Percentiles rank a stretch among this genome's conserved stretches.
Evolutionary conservation across 169 alveolate species (phyloP).

Genomic region (Plasmodium chabaudi): DNA sequence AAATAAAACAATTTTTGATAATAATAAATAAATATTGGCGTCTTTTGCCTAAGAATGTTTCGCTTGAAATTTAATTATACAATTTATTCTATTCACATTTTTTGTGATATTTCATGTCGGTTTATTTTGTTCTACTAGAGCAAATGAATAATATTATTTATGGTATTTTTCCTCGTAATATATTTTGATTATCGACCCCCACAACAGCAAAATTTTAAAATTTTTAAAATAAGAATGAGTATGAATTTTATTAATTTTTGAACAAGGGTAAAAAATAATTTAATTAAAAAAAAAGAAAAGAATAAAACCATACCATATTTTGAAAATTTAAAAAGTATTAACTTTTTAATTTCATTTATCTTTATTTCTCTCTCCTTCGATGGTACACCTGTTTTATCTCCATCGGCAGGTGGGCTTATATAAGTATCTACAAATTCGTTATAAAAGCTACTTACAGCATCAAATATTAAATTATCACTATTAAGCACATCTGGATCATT

Average conservation of each 20-base stretch:
- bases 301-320: constrained; percentile 37
- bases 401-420: neutral
- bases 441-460: constrained; percentile 29
- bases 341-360: constrained; percentile 35
- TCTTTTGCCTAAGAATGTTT: neutral
- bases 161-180: neutral
- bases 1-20: neutral
- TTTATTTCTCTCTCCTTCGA: constrained; percentile 6
- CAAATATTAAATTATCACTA: constrained; percentile 42
- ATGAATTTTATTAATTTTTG: constrained; percentile 40
- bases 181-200: constrained; percentile 19
- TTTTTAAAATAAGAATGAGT: constrained; percentile 23
- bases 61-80: too few relatives aligned
- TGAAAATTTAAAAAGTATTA: constrained; percentile 41
- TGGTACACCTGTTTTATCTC: neutral
- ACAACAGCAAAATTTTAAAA: constrained; percentile 61
- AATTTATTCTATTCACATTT: neutral
- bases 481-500: constrained; percentile 16
- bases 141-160: neutral
- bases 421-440: constrained; percentile 7
- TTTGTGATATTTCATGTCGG: neutral
- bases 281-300: constrained; percentile 1
- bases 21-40: neutral
- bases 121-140: neutral
- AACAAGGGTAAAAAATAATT: constrained; percentile 23